Base-by-base conservation (phyloP, 2,329 filamentous ascomycete species). In the Exophiala calicioides region DNA sequence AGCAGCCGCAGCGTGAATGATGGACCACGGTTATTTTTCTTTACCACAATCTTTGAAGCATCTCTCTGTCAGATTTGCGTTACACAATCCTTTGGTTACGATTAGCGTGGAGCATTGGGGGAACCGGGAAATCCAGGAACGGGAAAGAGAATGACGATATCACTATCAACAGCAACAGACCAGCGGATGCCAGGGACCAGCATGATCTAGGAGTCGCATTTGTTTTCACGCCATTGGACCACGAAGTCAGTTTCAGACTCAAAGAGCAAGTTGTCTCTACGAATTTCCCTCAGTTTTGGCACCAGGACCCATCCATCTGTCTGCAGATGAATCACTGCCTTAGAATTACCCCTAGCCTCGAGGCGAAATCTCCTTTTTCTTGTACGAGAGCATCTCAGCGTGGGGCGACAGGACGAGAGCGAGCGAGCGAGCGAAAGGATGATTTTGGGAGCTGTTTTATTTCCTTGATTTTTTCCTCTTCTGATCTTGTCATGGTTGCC, bases 121-220 rank as follows among this genome's bases (percentile, higher is more conserved):
- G 13, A 44, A 23, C 10, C 33, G 44, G 29, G 34, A 47, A 30
- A 34, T 24, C 40, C 39, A 35, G 41, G 33, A 32, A 44, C 20
- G 32, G 32, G n/a, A n/a, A 27, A 43, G 33, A 16, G 19, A 32
- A 35, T 34, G 42, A 36, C 40, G 44, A 45, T 20, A 20, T 31
- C 40, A 36, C 26, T 13, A 37, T 30, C 39, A 36, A 42, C 18
- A 47, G 26, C 32, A 29, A 52, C 30, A 30, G 27, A 26, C 21
- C 44, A 47, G 43, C 40, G 24, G 35, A 48, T n/a, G 31, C 26
- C 21, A 44, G 50, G 46, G 34, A 50, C 39, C 40, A 18, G 44
- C 47, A 49, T 51, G 48, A 44, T 31, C 44, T 13, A 44, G 44
- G 44, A 55, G 48, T 55, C 24, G 44, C 30, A 42, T 40, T 30